Base-by-base conservation (phyloP, 2,329 filamentous ascomycete species). In the Pestalotiopsis sp. region DNA sequence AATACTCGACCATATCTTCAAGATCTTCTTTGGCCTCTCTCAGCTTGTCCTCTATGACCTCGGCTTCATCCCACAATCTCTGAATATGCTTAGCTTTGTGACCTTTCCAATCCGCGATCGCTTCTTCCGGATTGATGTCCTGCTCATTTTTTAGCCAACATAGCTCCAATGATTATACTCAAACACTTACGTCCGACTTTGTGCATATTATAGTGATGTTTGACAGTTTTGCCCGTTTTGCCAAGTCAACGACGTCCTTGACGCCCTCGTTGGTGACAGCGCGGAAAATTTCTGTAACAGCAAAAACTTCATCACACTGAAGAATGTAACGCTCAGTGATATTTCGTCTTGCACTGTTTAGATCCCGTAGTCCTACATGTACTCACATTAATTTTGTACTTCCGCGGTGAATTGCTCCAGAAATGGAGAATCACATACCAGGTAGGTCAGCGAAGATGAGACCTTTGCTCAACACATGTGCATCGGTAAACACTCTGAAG, bases 401-500 rank as follows among this genome's bases (percentile, higher is more conserved):
- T 20, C 5, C 13, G 39, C 11, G 2, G 11, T 52, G 2, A 3
- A 13, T 57, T 12, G 13, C 45, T 61, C 39, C 14, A 62, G 20
- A 60, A 60, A 27, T 11, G 2, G 4, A 49, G 14, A 25, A 39
- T 31, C 4, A 70, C 73, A 25, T 77, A 84, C 83, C 83, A 31
- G 84, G 84, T 20, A 87, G 79, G 68, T 87, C 84, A 0, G 84
- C 84, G 6, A 87, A 77, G 4, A 86, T 73, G 1, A 86, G 77
- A 0, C 84, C 85, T 66, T 81, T 83, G 68, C 82, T 84, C 9
- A 87, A 72, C 20, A 86, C 84, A 69, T 84, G 75, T 0, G 84
- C 69, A 14, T 82, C 81, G 12, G 81, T 70, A 56, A 76, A 83
- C 0, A 87, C 82, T 64, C 83, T 85, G 49, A n/a, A 23, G 39